A percentile compares a stretch with the other conserved stretches of the same genome.
phyloP scores from a whole-genome alignment of 345 rosid species.

The Moricandia arvensis region DNA sequence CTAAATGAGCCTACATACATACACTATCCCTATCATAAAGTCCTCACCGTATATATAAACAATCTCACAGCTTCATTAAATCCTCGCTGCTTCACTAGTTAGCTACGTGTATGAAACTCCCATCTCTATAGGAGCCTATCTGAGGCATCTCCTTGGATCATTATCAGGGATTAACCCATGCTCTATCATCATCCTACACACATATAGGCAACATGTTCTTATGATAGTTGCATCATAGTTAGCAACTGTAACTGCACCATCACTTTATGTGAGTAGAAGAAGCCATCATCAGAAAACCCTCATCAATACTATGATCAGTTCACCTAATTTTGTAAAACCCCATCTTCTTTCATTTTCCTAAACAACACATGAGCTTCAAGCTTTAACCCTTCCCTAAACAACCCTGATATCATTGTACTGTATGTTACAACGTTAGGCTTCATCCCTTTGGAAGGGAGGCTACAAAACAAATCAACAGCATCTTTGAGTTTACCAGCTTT shows the following conservation, averaged over 20 bases:
- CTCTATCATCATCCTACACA: neutral
- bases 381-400: constrained; percentile 27
- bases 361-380: constrained; percentile 29
- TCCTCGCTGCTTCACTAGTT: neutral
- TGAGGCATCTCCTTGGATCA: neutral
- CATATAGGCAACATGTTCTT: neutral
- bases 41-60: constrained; percentile 9
- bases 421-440: constrained; percentile 32
- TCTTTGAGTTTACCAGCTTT: constrained; percentile 30
- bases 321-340: neutral
- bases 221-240: neutral
- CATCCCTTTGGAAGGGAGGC: constrained; percentile 29
- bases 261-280: neutral
- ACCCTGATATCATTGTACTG: constrained; percentile 28
- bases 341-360: constrained; percentile 33
- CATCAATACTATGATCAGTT: neutral
- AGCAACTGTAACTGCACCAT: neutral
- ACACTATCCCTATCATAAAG: neutral
- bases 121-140: neutral
- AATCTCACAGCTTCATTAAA: constrained; percentile 10
- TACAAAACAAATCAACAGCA: constrained; percentile 21
- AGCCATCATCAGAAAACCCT: neutral
- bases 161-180: neutral
- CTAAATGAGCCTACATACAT: neutral
- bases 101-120: neutral